These are phyloP conservation scores for Acephala macrosclerotiorum DNA, from an alignment of 2,329 filamentous ascomycete genomes.

Conservation along the genomic window DNA sequence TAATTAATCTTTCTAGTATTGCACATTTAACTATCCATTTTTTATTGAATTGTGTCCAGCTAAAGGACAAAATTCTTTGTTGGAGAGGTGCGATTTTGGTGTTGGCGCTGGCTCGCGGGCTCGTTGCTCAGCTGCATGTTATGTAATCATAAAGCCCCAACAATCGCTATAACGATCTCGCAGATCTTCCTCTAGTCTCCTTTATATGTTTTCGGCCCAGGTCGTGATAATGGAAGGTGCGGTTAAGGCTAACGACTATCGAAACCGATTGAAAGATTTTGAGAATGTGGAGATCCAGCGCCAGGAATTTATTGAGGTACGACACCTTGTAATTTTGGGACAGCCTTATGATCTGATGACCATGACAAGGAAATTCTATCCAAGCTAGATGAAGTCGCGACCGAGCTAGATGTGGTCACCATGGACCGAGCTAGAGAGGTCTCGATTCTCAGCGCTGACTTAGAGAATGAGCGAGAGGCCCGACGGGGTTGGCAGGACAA, in stretches of 20 bases:
- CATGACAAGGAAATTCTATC: constrained; percentile 11
- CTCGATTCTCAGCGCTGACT: constrained; percentile 19
- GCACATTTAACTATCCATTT: too few species aligned
- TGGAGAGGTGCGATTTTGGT: too few species aligned
- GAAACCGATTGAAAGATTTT: constrained; percentile 13
- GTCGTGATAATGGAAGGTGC: neutral
- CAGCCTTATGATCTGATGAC: neutral
- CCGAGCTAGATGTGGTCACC: constrained; percentile 1
- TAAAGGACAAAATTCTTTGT: too few species aligned
- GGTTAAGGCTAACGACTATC: too few species aligned
- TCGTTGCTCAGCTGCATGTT: constrained; percentile 2
- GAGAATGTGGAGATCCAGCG: constrained; percentile 2
- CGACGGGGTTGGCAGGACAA: constrained; percentile 22
- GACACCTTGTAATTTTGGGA: neutral
- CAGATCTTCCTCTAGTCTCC: neutral
- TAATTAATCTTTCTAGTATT: too few species aligned
- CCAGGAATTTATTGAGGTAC: constrained; percentile 13
- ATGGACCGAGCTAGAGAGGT: constrained; percentile 1
- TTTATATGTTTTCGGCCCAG: neutral
- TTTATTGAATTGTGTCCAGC: too few species aligned
- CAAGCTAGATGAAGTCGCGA: constrained; percentile 3
- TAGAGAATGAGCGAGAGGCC: constrained; percentile 19
- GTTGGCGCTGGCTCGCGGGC: too few species aligned
- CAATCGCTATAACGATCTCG: too few species aligned
- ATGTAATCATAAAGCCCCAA: too few species aligned